Evolutionary conservation across 169 alveolate species (phyloP).

Genomic region (Plasmodium gonderi): DNA sequence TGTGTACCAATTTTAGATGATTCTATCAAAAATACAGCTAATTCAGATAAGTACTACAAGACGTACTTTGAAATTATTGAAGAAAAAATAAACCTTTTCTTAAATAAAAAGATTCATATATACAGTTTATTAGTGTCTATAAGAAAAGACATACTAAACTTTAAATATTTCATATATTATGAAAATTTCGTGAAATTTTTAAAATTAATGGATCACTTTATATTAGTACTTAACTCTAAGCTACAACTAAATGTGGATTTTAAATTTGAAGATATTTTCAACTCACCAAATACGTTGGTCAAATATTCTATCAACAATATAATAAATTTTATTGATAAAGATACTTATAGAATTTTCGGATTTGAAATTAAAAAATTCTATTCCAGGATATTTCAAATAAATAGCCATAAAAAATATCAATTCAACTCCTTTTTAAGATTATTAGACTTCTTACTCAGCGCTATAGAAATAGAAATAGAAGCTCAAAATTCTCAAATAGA

Average conservation of each 20-base stretch:
- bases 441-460: conserved; percentile 23
- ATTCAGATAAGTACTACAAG: conserved; percentile 30
- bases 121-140: conserved; percentile 43
- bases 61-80: conserved; percentile 37
- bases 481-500: neutral
- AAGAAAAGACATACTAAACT: conserved; percentile 66
- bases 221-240: conserved; percentile 10
- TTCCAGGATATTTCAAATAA: neutral
- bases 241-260: conserved; percentile 38
- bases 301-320: conserved; percentile 29
- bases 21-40: conserved; percentile 1
- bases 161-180: conserved; percentile 55
- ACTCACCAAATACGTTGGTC: conserved; percentile 22
- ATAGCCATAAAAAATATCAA: conserved; percentile 3
- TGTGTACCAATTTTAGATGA: conserved; percentile 1
- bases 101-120: conserved; percentile 23
- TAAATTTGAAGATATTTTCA: conserved; percentile 28
- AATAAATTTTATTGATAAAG: conserved; percentile 21
- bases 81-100: conserved; percentile 31
- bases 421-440: neutral
- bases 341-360: conserved; percentile 17
- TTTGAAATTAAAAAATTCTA: neutral
- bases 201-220: conserved; percentile 52
- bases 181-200: conserved; percentile 32
- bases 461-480: conserved; percentile 10